Evolutionary conservation across 148 eudicot species (phyloP), one percentile per base, ranked within the genome.

Genomic region (Fagopyrum tataricum): DNA sequence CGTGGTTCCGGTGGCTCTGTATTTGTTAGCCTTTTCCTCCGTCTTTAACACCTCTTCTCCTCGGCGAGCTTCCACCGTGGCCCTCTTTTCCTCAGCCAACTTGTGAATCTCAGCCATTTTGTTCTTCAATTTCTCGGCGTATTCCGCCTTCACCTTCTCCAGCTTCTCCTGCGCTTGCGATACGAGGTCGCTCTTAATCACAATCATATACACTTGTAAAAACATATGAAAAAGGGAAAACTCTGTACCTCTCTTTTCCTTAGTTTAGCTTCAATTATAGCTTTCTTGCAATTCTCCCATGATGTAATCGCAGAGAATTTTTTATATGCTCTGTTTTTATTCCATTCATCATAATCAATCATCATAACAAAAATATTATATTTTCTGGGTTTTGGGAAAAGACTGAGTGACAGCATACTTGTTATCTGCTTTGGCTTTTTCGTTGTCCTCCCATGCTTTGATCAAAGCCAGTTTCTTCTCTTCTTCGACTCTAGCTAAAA

Each of bases 361-460:
- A 10, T 46, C 13, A 46, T 46, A 46, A 2, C 49, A 46, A 46
- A 6, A 10, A 0, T 12, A 46, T 46, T 46, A 8, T 46, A 0
- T 2, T 8, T 8, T 46, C 13, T 9, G 13, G 13, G 13, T 1
- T 46, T 46, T 46, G 49, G 49, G 13, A 5, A 46, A 8, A 10
- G 49, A 9, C 13, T 7, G 49, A 15, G 4, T 11, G 40, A 15
- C 9, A n/a, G 0, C 73, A 72, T 81, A 89, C 91, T 82, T 87
- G 86, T 90, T 90, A 23, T 84, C 85, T 11, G 85, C 88, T 78
- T 81, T 90, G 42, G 78, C 74, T 75, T 86, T 90, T 49, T 90
- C 87, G 76, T 77, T 87, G 7, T 90, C 91, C 82, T 90, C 96
- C 96, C 91, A 90, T 47, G 91, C 96, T 77, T 80, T 84, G 20